Base-by-base conservation (phyloP, 139 green algal genomes). In the Dunaliella sp. region DNA sequence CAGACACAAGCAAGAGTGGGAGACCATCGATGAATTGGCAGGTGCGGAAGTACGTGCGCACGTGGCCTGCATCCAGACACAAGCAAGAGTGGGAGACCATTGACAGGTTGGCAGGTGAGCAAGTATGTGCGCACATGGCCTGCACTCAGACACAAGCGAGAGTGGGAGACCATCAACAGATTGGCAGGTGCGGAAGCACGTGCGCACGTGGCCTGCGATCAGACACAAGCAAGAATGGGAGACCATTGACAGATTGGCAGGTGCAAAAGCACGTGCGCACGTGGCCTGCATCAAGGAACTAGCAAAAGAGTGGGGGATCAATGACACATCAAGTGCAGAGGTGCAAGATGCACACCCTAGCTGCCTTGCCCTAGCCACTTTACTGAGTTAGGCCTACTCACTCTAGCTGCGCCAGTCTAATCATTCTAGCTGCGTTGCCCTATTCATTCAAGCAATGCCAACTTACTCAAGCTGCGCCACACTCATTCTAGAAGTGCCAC, bases 101-200 rank as follows among this genome's bases (percentile, higher is more conserved):
- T 2, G 36, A 25, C 33, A 28, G 33, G n/a, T 76, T 31, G 3
- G 33, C 80, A 74, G 21, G 80, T 76, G 36, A 35, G 35, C 2
- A 30, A 73, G 36, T 74, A 84, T 34, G 84, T 78, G 36, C 84
- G 84, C 38, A 87, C 84, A 83, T 84, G 76, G 76, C 84, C 84
- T 78, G 73, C 16, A 16, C 48, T 65, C 48, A 65, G 16, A 65
- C 16, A 7, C 7, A 65, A 65, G 48, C 48, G 48, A n/a, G n/a
- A n/a, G n/a, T n/a, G n/a, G n/a, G n/a, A n/a, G n/a, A n/a, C n/a
- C n/a, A n/a, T n/a, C n/a, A n/a, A n/a, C n/a, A n/a, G n/a, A n/a
- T n/a, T n/a, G n/a, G n/a, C 48, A 65, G 7, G 48, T 65, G 48
- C 48, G 48, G 48, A 65, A 65, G 48, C 16, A 65, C 16, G 48